Base-by-base conservation (phyloP, 2,329 filamentous ascomycete genomes). In the Xylaria hypoxylon region DNA sequence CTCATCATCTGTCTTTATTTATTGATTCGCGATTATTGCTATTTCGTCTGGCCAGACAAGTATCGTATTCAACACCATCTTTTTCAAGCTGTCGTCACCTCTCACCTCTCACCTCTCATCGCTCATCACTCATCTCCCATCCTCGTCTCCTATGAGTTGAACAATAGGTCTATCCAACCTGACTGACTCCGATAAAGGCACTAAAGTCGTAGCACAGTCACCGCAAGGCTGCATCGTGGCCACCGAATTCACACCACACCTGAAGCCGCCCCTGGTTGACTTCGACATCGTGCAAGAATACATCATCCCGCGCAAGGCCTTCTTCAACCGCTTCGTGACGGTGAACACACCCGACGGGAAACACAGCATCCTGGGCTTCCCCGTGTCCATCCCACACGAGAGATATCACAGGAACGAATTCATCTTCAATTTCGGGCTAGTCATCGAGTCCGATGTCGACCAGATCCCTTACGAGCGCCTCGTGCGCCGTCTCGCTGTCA, bases 401-500 rank as follows among this genome's bases (percentile, higher is more conserved):
- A 90, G 91, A 72, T 97, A 98, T 76, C 89, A 91, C 75, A 90
- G 96, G 65, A 97, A 97, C 80, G 93, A 97, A 79, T 98, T 97
- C 83, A 97, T 97, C 77, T 99, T 98, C 87, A 98, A 98, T 79
- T 97, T 98, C 77, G 94, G 93, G 65, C 84, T 98, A 50, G 91
- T 97, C 31, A 84, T 97, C 56, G 87, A 91, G 57, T 80, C 80
- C 52, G 83, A 85, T 58, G 81, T 83, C 60, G 92, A 96, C 75
- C 92, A 92, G 77, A 87, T 87, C 55, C 91, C 90, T 38, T 97
- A 93, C 78, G 93, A 94, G 79, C 90, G 90, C 70, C 92, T 98
- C 35, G 93, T 97, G 60, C 85, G 91, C 71, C 92, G 97, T 74
- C 84, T 98, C 57, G 96, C 95, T 1, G 86, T 90, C 68, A 89